Percentiles rank a stretch among this genome's conserved stretches.
phyloP scores from a whole-genome alignment of 148 eudicot genomes.

The Spergularia marina region DNA sequence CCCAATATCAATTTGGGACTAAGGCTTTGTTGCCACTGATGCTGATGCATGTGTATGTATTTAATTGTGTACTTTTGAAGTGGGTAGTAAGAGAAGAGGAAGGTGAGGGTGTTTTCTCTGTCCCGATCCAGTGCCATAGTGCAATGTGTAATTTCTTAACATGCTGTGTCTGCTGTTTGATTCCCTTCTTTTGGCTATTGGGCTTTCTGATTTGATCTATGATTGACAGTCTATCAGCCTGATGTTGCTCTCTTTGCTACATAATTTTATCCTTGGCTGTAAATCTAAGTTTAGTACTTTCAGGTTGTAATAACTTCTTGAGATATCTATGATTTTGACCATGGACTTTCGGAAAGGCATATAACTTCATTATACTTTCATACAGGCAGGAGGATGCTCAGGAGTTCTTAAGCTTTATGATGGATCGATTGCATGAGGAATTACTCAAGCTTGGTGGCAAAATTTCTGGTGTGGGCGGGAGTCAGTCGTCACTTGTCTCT shows the following conservation, averaged over 20 bases:
- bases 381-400: slow-evolving; percentile 99
- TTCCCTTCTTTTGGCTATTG: background rate
- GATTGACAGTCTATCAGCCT: background rate
- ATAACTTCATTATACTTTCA: slow-evolving; percentile 7
- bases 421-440: slow-evolving; percentile 97
- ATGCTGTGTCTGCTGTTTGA: background rate
- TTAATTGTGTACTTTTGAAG: background rate
- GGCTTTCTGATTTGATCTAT: slow-evolving; percentile 1
- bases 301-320: background rate
- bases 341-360: background rate
- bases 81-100: background rate
- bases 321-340: background rate
- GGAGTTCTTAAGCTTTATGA: slow-evolving; percentile 86
- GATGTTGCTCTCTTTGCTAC: background rate
- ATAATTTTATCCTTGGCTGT: background rate
- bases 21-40: too few species aligned
- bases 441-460: slow-evolving; percentile 82
- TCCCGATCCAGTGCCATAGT: background rate
- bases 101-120: background rate
- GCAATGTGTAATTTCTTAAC: background rate
- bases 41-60: too few species aligned
- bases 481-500: slow-evolving; percentile 56
- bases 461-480: slow-evolving; percentile 37
- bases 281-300: background rate
- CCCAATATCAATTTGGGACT: too few species aligned